These are phyloP conservation scores for Gynandropsis gynandra DNA, from an alignment of 345 rosid species.

Conservation along the genomic window DNA sequence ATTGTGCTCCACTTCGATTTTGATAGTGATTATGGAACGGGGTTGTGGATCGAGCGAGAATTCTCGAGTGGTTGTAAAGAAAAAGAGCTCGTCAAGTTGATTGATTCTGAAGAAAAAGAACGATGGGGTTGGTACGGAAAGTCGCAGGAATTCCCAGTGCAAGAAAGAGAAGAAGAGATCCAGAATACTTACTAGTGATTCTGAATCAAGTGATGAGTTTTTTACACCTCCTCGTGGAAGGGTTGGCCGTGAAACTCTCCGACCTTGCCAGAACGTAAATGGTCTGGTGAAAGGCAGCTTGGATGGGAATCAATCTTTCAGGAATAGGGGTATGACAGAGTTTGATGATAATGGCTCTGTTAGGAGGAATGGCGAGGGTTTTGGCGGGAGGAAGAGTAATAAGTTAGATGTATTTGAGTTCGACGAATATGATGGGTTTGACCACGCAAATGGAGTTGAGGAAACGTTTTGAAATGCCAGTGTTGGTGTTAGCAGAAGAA, in stretches of 20 bases:
- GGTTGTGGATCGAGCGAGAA: too few relatives aligned
- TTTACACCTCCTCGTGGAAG: conserved; percentile 39
- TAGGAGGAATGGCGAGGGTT: conserved; percentile 33
- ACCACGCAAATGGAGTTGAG: conserved; percentile 38
- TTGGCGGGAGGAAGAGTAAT: conserved; percentile 48
- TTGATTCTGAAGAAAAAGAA: conserved; percentile 55
- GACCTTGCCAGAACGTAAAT: too few relatives aligned
- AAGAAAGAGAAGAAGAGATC: conserved; percentile 60
- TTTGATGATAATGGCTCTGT: conserved; percentile 32
- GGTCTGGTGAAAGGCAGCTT: too few relatives aligned
- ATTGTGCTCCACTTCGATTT: too few relatives aligned
- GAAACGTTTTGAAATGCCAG: conserved; percentile 37
- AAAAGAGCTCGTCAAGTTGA: too few relatives aligned
- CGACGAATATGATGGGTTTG: conserved; percentile 72
- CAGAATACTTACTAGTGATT: conserved; percentile 55
- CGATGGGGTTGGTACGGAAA: conserved; percentile 36
- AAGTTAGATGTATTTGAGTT: conserved; percentile 73
- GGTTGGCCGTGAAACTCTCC: conserved; percentile 43
- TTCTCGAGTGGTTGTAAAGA: too few relatives aligned
- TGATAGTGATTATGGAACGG: too few relatives aligned
- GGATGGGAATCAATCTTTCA: too few relatives aligned
- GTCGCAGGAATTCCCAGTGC: conserved; percentile 28
- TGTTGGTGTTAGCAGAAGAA: conserved; percentile 33
- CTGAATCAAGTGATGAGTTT: conserved; percentile 69
- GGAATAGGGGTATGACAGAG: conserved; percentile 43